A percentile compares a stretch with the other conserved stretches of the same genome.
phyloP scores from a whole-genome alignment of 1,284 basidiomycete genomes.

The Papiliotrema nemorosa region DNA sequence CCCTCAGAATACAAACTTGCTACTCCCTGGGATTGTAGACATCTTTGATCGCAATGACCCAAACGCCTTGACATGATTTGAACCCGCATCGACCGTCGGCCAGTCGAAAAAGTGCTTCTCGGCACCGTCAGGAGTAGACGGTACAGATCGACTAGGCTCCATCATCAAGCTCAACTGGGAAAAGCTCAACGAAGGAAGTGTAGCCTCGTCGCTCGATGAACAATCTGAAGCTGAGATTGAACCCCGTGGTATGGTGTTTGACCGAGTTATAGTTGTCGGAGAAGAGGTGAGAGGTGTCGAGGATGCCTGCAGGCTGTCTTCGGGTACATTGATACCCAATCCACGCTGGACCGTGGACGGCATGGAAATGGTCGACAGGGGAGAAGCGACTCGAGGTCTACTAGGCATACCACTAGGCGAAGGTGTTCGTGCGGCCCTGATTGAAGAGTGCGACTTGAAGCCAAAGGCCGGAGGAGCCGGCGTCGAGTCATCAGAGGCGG shows the following conservation, averaged over 20 bases:
- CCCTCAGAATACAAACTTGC: too few relatives aligned
- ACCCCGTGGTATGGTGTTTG: not conserved
- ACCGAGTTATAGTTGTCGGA: not conserved
- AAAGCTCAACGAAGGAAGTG: not conserved
- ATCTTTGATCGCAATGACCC: too few relatives aligned
- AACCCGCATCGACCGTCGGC: not conserved
- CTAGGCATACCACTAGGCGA: not conserved
- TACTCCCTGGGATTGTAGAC: too few relatives aligned
- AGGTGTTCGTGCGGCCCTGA: not conserved
- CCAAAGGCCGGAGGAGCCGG: not conserved
- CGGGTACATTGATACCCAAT: slow-evolving; percentile 1
- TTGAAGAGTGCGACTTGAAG: not conserved
- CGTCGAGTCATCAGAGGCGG: not conserved
- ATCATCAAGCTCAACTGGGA: slow-evolving; percentile 6
- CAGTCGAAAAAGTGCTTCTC: not conserved
- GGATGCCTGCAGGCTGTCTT: not conserved
- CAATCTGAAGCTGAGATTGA: slow-evolving; percentile 1
- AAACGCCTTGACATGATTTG: too few relatives aligned
- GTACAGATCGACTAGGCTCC: not conserved
- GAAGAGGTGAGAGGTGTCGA: not conserved
- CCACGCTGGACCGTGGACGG: not conserved
- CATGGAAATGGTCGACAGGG: not conserved
- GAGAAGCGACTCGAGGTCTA: not conserved
- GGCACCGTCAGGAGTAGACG: not conserved
- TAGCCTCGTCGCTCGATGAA: not conserved